phyloP scores from a whole-genome alignment of 495 filamentous ascomycete genomes.

The Podospora pseudoanserina region DNA sequence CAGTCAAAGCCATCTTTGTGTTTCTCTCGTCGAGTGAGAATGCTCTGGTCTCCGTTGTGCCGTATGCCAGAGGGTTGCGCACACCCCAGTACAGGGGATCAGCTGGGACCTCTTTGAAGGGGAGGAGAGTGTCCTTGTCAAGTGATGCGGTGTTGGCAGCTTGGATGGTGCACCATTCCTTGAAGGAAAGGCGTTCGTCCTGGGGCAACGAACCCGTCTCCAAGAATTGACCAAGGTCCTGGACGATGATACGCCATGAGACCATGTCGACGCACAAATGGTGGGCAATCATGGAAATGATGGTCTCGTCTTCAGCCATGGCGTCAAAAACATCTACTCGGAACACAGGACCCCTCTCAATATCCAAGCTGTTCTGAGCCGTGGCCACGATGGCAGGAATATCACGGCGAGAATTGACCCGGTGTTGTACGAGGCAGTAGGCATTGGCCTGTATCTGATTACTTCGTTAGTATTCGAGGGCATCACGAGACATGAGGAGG shows the following conservation, averaged over 20 bases:
- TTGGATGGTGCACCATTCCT: slow-evolving; percentile 48
- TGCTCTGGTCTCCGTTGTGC: slow-evolving; percentile 12
- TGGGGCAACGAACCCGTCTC: slow-evolving; percentile 26
- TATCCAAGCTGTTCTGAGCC: slow-evolving; percentile 21
- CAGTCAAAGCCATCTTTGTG: slow-evolving; percentile 23
- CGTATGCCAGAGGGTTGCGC: slow-evolving; percentile 25
- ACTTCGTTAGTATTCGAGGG: neutral
- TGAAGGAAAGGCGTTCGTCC: slow-evolving; percentile 45
- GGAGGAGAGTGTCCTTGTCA: slow-evolving; percentile 11
- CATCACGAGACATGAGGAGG: neutral
- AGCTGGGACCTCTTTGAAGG: slow-evolving; percentile 19
- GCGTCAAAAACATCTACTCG: slow-evolving; percentile 41
- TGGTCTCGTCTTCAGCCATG: slow-evolving; percentile 27
- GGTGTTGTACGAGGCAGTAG: slow-evolving; percentile 23
- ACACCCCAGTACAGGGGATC: slow-evolving; percentile 30
- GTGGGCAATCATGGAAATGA: slow-evolving; percentile 53
- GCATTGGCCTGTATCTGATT: slow-evolving; percentile 15
- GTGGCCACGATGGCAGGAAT: slow-evolving; percentile 11
- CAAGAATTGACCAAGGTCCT: slow-evolving; percentile 54
- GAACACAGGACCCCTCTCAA: slow-evolving; percentile 40
- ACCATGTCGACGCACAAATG: slow-evolving; percentile 59
- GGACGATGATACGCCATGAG: slow-evolving; percentile 58
- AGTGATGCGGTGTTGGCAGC: slow-evolving; percentile 17
- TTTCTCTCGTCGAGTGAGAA: slow-evolving; percentile 26
- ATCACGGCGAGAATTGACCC: slow-evolving; percentile 14